Conservation (phyloP, 805 yeast species). For the Phaffomyces thermotolerans region DNA sequence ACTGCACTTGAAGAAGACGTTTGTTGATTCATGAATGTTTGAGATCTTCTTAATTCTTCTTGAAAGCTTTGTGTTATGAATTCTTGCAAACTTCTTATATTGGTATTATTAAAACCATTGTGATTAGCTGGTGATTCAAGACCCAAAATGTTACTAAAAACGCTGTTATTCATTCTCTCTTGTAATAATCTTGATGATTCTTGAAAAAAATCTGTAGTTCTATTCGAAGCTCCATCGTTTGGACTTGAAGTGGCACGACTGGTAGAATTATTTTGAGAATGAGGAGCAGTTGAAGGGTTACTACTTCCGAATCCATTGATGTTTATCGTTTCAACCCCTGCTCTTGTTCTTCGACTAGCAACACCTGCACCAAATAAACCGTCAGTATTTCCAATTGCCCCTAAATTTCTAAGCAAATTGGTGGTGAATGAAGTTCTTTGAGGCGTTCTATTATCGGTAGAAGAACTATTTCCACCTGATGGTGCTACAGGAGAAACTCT, state of each 20-base stretch:
- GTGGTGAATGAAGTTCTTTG: slow-evolving; percentile 9
- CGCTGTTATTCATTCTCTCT: slow-evolving; percentile 2
- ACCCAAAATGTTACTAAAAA: neutral
- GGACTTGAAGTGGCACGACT: neutral
- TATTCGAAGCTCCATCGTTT: neutral
- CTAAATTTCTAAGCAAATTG: slow-evolving; percentile 7
- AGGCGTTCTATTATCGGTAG: neutral
- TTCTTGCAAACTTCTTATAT: neutral
- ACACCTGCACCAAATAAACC: slow-evolving; percentile 17
- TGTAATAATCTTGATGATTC: slow-evolving; percentile 6
- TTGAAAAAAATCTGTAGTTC: slow-evolving; percentile 1
- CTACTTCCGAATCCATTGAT: slow-evolving; percentile 4
- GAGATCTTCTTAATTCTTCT: neutral
- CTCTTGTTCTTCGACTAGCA: slow-evolving; percentile 18
- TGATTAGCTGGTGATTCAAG: neutral
- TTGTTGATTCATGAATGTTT: neutral
- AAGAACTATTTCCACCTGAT: neutral
- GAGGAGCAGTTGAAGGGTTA: neutral
- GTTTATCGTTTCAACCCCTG: slow-evolving; percentile 19
- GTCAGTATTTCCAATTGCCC: slow-evolving; percentile 5
- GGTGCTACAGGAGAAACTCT: neutral
- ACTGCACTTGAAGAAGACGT: neutral
- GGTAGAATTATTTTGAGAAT: too few species aligned
- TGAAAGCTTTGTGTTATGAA: slow-evolving; percentile 3
- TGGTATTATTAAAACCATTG: neutral